Percentiles rank a stretch among this genome's conserved stretches.
Conservation (phyloP, 441 rosid genomes). For the Aquilaria agallochum region DNA sequence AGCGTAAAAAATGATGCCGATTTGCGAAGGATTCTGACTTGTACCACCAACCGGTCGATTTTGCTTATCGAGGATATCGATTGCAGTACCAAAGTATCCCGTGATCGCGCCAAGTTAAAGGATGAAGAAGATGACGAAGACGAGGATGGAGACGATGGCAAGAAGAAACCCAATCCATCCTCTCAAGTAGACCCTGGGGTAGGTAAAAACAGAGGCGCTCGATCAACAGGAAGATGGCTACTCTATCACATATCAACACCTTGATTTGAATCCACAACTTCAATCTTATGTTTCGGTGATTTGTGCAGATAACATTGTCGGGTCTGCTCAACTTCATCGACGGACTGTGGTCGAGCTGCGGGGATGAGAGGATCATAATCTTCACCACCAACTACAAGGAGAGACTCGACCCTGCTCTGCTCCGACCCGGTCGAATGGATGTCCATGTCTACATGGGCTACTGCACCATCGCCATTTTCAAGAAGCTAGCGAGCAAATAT, state of each 20-base stretch:
- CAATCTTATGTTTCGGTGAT: background rate
- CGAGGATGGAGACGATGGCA: background rate
- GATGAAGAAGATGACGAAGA: background rate
- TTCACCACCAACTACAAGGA: conserved; percentile 48
- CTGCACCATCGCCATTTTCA: conserved; percentile 34
- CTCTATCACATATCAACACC: too few relatives aligned
- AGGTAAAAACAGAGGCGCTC: background rate
- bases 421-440: conserved; percentile 61
- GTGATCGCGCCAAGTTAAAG: conserved; percentile 10
- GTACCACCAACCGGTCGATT: conserved; percentile 21
- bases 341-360: conserved; percentile 15
- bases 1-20: conserved; percentile 28
- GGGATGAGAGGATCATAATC: conserved; percentile 49
- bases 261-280: too few relatives aligned
- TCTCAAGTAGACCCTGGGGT: conserved; percentile 3
- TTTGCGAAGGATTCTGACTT: conserved; percentile 26
- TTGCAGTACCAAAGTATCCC: background rate
- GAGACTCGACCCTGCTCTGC: conserved; percentile 43
- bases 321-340: conserved; percentile 49
- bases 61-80: too few relatives aligned
- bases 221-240: too few relatives aligned
- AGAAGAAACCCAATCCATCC: background rate
- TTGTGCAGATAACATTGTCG: conserved; percentile 40
- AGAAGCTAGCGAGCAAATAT: conserved; percentile 29
- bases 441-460: conserved; percentile 44